Evolutionary conservation across 2,329 filamentous ascomycete species (phyloP).

Genomic region (Akanthomyces dipterigenus): DNA sequence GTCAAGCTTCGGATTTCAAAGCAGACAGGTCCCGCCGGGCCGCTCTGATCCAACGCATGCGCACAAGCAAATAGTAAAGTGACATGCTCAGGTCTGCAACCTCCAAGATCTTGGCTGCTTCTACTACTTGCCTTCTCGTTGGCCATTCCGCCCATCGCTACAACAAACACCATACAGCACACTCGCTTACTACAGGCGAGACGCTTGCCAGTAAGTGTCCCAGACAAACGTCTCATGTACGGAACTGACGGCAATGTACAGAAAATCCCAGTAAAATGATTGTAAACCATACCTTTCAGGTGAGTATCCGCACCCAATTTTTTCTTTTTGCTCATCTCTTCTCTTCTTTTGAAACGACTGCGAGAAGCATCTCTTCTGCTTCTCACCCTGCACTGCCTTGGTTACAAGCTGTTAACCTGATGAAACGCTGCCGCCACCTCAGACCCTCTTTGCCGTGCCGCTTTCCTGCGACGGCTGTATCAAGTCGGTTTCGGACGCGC

Average conservation of each 20-base stretch:
- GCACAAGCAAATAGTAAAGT: slow-evolving; percentile 18
- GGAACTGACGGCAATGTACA: not conserved
- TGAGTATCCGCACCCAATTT: slow-evolving; percentile 17
- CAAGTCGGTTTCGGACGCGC: slow-evolving; percentile 72
- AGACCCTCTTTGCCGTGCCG: slow-evolving; percentile 93
- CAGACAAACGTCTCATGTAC: not conserved
- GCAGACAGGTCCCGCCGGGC: slow-evolving; percentile 6
- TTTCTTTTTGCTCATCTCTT: not conserved
- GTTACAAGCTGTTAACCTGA: slow-evolving; percentile 6
- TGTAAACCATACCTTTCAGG: slow-evolving; percentile 40
- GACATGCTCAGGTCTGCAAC: slow-evolving; percentile 26
- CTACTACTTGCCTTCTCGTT: slow-evolving; percentile 22
- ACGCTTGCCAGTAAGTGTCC: not conserved
- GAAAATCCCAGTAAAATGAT: slow-evolving; percentile 30
- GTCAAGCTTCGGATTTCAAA: slow-evolving; percentile 12
- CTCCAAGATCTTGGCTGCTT: slow-evolving; percentile 21
- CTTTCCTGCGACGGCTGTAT: slow-evolving; percentile 88
- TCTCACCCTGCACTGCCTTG: slow-evolving; percentile 14
- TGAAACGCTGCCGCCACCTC: slow-evolving; percentile 13
- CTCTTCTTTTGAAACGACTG: not conserved
- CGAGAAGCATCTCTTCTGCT: not conserved
- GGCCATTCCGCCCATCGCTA: slow-evolving; percentile 25
- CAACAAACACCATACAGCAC: not conserved
- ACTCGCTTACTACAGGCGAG: not conserved
- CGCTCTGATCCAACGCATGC: not conserved